These are phyloP conservation scores for Alternaria sp. DNA, from an alignment of 2,329 filamentous ascomycete species.

Conservation along the genomic window DNA sequence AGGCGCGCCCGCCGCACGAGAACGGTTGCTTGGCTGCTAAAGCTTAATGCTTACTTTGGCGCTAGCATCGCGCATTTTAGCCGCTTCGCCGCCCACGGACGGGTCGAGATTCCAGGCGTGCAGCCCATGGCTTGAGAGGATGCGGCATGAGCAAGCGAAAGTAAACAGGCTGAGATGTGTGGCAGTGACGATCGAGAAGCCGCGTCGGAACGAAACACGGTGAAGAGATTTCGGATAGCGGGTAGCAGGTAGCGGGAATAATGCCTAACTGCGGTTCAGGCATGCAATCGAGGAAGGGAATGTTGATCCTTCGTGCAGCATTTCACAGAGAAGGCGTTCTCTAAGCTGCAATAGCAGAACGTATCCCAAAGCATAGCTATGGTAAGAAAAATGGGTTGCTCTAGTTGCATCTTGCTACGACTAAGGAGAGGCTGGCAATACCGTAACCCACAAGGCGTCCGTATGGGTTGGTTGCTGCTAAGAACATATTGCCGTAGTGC, in stretches of 20 bases:
- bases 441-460: slow-evolving; percentile 10
- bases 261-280: background rate
- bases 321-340: background rate
- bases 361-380: background rate
- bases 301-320: background rate
- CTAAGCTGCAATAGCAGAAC: background rate
- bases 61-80: slow-evolving; percentile 18
- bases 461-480: slow-evolving; percentile 7
- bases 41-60: slow-evolving; percentile 14
- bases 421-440: background rate
- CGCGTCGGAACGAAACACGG: slow-evolving; percentile 19
- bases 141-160: background rate
- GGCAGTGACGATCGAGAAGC: slow-evolving; percentile 7
- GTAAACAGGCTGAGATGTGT: background rate
- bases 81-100: slow-evolving; percentile 17
- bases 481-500: slow-evolving; percentile 14
- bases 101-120: slow-evolving; percentile 27
- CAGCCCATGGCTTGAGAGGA: slow-evolving; percentile 10
- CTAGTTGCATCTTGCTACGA: background rate
- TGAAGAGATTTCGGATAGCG: slow-evolving; percentile 11
- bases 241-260: slow-evolving; percentile 10
- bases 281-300: background rate
- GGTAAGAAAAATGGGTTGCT: background rate
- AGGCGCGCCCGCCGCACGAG: slow-evolving; percentile 13
- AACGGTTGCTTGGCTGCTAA: slow-evolving; percentile 18